Conservation (phyloP, 805 yeast species). For the Pichia insulana region DNA sequence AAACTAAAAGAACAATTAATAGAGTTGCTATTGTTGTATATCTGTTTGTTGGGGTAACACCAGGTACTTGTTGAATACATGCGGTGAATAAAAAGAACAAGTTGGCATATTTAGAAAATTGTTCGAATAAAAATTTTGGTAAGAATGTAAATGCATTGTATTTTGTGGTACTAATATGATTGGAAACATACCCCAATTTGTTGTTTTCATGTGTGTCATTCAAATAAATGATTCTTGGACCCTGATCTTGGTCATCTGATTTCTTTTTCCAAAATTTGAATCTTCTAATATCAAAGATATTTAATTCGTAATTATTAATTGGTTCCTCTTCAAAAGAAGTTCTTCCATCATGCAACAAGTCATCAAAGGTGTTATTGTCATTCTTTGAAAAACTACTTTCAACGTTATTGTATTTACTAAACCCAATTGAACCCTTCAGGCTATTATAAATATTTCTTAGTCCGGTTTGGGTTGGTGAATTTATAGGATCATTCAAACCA, state of each 20-base stretch:
- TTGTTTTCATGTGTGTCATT: constrained; percentile 53
- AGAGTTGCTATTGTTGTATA: constrained; percentile 93
- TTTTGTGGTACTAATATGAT: constrained; percentile 90
- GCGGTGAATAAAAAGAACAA: constrained; percentile 89
- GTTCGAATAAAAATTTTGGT: constrained; percentile 93
- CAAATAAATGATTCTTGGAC: constrained; percentile 59
- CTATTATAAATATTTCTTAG: constrained; percentile 25
- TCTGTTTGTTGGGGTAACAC: constrained; percentile 92
- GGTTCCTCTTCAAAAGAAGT: constrained; percentile 19
- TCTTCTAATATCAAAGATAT: constrained; percentile 24
- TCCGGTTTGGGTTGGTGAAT: constrained; percentile 15
- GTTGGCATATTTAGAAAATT: constrained; percentile 94
- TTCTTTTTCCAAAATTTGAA: constrained; percentile 14
- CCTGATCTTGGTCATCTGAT: constrained; percentile 21
- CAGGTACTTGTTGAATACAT: constrained; percentile 91
- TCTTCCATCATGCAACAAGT: constrained; percentile 18
- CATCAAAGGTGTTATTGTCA: constrained; percentile 18
- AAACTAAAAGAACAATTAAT: constrained; percentile 72
- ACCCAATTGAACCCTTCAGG: constrained; percentile 21
- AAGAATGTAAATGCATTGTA: constrained; percentile 88
- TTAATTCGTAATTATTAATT: constrained; percentile 12
- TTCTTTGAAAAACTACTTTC: constrained; percentile 4
- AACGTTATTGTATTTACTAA: constrained; percentile 20
- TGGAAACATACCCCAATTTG: constrained; percentile 55
- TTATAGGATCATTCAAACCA: constrained; percentile 6